Conservation (phyloP, 2,329 filamentous ascomycete genomes). For the Paecilomyces variotii region DNA sequence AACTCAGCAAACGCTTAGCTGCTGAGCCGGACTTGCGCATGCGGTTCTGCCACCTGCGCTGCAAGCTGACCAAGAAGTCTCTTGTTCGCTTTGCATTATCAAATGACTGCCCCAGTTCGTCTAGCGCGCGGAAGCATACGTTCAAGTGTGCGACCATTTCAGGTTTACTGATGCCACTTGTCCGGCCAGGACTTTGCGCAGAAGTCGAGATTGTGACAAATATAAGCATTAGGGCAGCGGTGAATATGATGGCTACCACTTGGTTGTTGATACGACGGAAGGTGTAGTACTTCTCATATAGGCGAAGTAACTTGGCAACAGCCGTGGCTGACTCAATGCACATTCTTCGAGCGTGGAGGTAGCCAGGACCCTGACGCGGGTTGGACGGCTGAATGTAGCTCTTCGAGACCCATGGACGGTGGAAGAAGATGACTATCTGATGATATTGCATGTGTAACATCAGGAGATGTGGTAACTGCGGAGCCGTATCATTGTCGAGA, state of each 20-base stretch:
- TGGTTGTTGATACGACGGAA: conserved; percentile 38
- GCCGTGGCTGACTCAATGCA: conserved; percentile 35
- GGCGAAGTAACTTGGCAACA: conserved; percentile 32
- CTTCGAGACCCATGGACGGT: conserved; percentile 38
- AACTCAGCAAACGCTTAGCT: conserved; percentile 21
- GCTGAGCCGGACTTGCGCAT: conserved; percentile 23
- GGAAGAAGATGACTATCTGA: conserved; percentile 37
- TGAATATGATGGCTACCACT: conserved; percentile 38
- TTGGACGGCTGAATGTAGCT: conserved; percentile 33
- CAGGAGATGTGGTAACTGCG: conserved; percentile 33
- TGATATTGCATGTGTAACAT: conserved; percentile 39
- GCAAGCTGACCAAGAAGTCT: conserved; percentile 30
- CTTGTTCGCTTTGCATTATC: conserved; percentile 34
- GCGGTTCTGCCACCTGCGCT: conserved; percentile 31
- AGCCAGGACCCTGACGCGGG: conserved; percentile 36
- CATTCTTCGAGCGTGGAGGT: conserved; percentile 36
- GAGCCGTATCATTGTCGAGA: conserved; percentile 22
- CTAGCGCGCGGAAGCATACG: conserved; percentile 35
- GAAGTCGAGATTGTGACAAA: conserved; percentile 27
- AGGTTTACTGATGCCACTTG: not conserved
- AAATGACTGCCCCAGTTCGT: conserved; percentile 33
- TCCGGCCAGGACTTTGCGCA: conserved; percentile 9
- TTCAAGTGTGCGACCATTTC: conserved; percentile 30
- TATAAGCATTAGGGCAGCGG: conserved; percentile 34
- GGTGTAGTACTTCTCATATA: conserved; percentile 35